Percentiles rank a stretch among this genome's conserved stretches.
phyloP scores from a whole-genome alignment of 2,329 filamentous ascomycete genomes.

The Bipolaris bicolor region DNA sequence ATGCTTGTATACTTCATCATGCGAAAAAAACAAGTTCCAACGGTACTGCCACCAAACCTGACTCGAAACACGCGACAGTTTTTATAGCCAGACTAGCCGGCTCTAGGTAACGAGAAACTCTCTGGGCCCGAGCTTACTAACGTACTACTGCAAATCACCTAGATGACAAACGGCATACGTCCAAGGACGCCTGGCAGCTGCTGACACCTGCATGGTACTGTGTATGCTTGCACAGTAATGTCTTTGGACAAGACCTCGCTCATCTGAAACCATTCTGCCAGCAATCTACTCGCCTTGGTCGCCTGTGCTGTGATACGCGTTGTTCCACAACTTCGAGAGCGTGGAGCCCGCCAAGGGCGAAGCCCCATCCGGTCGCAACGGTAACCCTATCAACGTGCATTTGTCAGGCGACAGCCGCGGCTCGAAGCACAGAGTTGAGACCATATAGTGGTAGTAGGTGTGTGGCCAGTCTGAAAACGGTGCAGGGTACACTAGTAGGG shows the following conservation, averaged over 20 bases:
- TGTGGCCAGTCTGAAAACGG: neutral
- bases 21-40: too few species aligned
- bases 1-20: too few species aligned
- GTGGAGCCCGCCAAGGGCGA: neutral
- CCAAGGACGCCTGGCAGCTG: neutral
- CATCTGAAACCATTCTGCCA: neutral
- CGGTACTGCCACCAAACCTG: too few species aligned
- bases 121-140: too few species aligned
- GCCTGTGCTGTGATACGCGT: neutral
- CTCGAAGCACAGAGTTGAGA: constrained; percentile 1
- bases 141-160: neutral
- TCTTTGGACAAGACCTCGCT: too few species aligned
- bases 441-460: neutral
- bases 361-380: neutral
- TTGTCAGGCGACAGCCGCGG: neutral
- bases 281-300: constrained; percentile 3
- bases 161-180: neutral
- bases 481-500: neutral
- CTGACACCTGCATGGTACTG: neutral
- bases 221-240: neutral
- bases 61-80: too few species aligned
- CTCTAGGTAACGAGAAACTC: too few species aligned
- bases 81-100: too few species aligned
- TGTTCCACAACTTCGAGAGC: neutral
- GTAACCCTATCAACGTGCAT: constrained; percentile 6